A percentile compares a stretch with the other conserved stretches of the same genome.
phyloP scores from a whole-genome alignment of 2,329 filamentous ascomycete species.

The Pseudogymnoascus sp. region DNA sequence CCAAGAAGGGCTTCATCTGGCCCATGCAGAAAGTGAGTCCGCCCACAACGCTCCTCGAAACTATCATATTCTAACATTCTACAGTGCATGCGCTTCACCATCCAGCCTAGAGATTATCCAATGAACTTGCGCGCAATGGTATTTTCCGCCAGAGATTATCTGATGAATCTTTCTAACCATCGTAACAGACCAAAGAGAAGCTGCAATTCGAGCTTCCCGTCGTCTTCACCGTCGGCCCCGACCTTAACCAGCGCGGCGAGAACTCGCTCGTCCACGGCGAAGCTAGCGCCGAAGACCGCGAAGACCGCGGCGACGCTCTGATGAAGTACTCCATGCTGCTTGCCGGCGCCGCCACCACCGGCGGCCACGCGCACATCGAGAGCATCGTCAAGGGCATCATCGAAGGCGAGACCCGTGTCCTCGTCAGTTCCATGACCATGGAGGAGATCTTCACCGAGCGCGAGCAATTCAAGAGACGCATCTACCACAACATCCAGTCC shows the following conservation, averaged over 20 bases:
- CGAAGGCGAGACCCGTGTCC: constrained; percentile 75
- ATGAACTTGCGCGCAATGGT: constrained; percentile 81
- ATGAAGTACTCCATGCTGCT: constrained; percentile 77
- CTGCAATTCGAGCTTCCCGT: constrained; percentile 74
- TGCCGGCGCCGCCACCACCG: constrained; percentile 42
- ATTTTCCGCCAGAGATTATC: too few species aligned
- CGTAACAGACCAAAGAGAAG: constrained; percentile 84
- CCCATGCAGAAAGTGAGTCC: constrained; percentile 56
- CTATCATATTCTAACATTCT: constrained; percentile 10
- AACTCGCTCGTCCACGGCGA: constrained; percentile 26
- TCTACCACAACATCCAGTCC: constrained; percentile 66
- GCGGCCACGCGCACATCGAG: constrained; percentile 54
- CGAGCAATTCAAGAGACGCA: constrained; percentile 67
- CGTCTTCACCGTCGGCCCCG: constrained; percentile 78
- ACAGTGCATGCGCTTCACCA: constrained; percentile 37
- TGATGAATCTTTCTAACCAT: too few species aligned
- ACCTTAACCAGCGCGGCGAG: constrained; percentile 52
- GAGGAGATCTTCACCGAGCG: constrained; percentile 78
- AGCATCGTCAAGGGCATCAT: constrained; percentile 87
- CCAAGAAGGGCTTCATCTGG: constrained; percentile 65
- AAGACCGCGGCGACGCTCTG: constrained; percentile 53
- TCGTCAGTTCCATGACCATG: constrained; percentile 83
- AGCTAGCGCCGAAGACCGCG: constrained; percentile 25
- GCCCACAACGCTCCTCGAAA: constrained; percentile 9
- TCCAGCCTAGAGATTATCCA: constrained; percentile 72